A percentile compares a stretch with the other conserved stretches of the same genome.
Conservation (phyloP, 805 yeast species). For the Suhomyces faveliae region DNA sequence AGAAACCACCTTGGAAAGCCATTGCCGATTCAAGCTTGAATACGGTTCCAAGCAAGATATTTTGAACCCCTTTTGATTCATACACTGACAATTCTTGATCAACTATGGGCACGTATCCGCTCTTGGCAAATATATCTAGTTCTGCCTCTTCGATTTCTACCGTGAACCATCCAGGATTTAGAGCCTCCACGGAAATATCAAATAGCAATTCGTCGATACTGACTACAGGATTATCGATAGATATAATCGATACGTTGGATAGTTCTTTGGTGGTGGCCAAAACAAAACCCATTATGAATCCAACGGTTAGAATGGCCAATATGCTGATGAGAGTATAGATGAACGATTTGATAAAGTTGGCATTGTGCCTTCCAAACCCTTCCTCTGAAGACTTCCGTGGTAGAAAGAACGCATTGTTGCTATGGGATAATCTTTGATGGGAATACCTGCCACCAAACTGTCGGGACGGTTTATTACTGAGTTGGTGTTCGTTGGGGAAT, state of each 20-base stretch:
- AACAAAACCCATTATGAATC: slow-evolving; percentile 79
- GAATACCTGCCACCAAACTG: slow-evolving; percentile 12
- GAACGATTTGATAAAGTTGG: slow-evolving; percentile 29
- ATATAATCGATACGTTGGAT: slow-evolving; percentile 57
- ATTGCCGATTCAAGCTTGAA: slow-evolving; percentile 67
- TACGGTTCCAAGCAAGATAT: slow-evolving; percentile 75
- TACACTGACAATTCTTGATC: background rate
- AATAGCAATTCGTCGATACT: slow-evolving; percentile 84
- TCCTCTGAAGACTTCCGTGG: slow-evolving; percentile 29
- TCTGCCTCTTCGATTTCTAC: slow-evolving; percentile 64
- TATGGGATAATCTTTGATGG: slow-evolving; percentile 21
- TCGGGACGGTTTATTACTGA: slow-evolving; percentile 6
- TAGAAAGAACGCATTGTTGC: slow-evolving; percentile 24
- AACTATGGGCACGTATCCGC: slow-evolving; percentile 41
- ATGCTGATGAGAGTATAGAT: slow-evolving; percentile 46
- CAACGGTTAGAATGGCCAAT: slow-evolving; percentile 57
- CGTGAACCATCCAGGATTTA: slow-evolving; percentile 83
- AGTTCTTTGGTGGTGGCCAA: slow-evolving; percentile 85
- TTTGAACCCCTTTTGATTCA: slow-evolving; percentile 40
- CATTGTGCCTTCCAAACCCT: slow-evolving; percentile 8
- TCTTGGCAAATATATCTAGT: slow-evolving; percentile 81
- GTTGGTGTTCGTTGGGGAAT: slow-evolving; percentile 12
- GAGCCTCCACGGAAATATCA: slow-evolving; percentile 72
- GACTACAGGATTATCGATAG: slow-evolving; percentile 70
- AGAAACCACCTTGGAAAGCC: slow-evolving; percentile 72